phyloP scores from a whole-genome alignment of 306 rosid species.

The Rosa rugosa region DNA sequence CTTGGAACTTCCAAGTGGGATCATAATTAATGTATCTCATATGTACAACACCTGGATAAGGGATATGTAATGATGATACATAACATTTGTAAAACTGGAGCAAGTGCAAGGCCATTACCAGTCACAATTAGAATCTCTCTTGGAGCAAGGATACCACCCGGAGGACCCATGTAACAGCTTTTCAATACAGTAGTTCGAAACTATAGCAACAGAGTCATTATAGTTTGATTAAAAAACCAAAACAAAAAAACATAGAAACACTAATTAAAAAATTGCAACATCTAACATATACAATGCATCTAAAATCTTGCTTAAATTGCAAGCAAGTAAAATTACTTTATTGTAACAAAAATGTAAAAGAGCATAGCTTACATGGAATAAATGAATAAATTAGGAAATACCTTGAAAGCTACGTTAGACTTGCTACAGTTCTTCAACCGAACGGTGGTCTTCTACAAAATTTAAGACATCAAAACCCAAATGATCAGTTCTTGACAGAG shows the following conservation, averaged over 20 bases:
- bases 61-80: not conserved
- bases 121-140: slow-evolving; percentile 87
- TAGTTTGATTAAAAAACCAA: not conserved
- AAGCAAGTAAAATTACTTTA: not conserved
- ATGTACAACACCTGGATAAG: too few species aligned
- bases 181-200: slow-evolving; percentile 98
- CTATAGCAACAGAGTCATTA: slow-evolving; percentile 36
- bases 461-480: not conserved
- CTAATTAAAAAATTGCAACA: not conserved
- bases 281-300: not conserved
- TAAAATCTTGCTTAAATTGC: not conserved
- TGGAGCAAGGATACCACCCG: slow-evolving; percentile 91
- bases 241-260: not conserved
- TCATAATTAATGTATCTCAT: too few species aligned
- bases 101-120: slow-evolving; percentile 44
- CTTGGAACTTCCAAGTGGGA: too few species aligned
- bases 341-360: not conserved
- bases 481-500: not conserved
- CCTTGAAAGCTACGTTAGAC: slow-evolving; percentile 94
- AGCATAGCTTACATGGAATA: not conserved
- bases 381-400: slow-evolving; percentile 16
- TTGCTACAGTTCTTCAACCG: slow-evolving; percentile 79
- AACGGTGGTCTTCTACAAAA: slow-evolving; percentile 65
- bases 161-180: slow-evolving; percentile 98
- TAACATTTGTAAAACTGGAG: not conserved